Conservation (phyloP, 129 eudicot species). For the Flaveria sonorensis region DNA sequence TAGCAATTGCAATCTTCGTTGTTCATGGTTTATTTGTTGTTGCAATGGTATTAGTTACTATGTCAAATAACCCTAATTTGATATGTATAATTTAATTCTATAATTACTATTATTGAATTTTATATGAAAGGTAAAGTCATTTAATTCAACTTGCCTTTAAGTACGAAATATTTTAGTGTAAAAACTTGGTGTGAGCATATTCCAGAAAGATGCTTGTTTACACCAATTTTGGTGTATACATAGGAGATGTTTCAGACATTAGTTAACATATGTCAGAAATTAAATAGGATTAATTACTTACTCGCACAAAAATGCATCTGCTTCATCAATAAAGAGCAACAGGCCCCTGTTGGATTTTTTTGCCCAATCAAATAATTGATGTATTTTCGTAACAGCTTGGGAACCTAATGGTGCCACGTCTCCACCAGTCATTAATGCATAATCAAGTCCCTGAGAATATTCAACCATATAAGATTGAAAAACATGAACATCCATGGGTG, state of each 20-base stretch:
- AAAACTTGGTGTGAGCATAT: neutral
- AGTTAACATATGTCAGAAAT: neutral
- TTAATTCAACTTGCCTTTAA: neutral
- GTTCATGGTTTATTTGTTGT: neutral
- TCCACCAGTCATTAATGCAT: constrained; percentile 99
- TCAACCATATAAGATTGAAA: constrained; percentile 12
- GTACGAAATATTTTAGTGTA: neutral
- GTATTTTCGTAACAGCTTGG: constrained; percentile 97
- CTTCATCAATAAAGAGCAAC: constrained; percentile 93
- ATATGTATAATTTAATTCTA: neutral
- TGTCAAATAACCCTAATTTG: neutral
- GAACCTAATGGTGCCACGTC: constrained; percentile 99
- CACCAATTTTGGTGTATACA: neutral
- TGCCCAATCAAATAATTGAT: constrained; percentile 95
- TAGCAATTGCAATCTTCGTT: neutral
- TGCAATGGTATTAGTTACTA: neutral
- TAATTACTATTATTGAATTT: neutral
- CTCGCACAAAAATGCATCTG: constrained; percentile 99
- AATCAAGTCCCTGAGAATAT: constrained; percentile 87
- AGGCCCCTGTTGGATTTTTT: constrained; percentile 90
- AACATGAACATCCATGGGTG: neutral
- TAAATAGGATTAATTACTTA: constrained; percentile 40
- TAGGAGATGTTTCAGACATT: neutral
- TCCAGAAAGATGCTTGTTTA: neutral
- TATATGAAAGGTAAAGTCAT: neutral